Evolutionary conservation across 345 rosid genomes (phyloP), one percentile per base, ranked within the genome.

Genomic region (Ceriops tagal): DNA sequence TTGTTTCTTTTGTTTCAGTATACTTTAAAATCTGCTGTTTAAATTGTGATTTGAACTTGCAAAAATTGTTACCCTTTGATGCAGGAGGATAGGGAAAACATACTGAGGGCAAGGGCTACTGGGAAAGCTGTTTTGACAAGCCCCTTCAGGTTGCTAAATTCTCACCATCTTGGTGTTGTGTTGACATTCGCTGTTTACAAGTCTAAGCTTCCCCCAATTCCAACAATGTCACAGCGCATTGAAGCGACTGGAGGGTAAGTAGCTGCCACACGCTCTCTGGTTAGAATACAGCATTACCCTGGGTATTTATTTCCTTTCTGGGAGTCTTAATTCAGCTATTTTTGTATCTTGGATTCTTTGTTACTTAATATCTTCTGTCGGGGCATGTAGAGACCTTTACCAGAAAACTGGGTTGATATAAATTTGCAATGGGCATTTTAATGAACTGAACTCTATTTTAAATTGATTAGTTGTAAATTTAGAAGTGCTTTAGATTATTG

Each of bases 81-180:
- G 75, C 74, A 93, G 98, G 99, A 95, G 84, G 99, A 95, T 70
- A 83, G 91, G 5, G 99, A 90, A 70, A 95, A 95, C 77, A 95
- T 95, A 58, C 69, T 95, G 37, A 86, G 95, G 73, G 97, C 97
- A 52, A 84, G 91, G 76, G 90, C 88, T 58, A 86, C 97, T 1
- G 99, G 99, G 62, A 92, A 88, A 81, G 97, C 99, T 78, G 99
- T 95, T 52, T 81, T 95, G 68, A 95, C 99, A 35, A 84, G 88
- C 34, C 99, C 99, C 69, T 95, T 95, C 71, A 87, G 96, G 81
- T 68, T 95, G 71, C 81, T 95, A 52, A 92, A 82, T 69, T 87
- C 99, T 77, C 96, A 89, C 75, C 99, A 95, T 83, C 92, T 95
- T 37, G 99, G 99, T 59, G 99, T 95, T 53, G 99, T 95, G 58